Conservation (phyloP, 164 flowering plant species). For the Amborella trichopoda region DNA sequence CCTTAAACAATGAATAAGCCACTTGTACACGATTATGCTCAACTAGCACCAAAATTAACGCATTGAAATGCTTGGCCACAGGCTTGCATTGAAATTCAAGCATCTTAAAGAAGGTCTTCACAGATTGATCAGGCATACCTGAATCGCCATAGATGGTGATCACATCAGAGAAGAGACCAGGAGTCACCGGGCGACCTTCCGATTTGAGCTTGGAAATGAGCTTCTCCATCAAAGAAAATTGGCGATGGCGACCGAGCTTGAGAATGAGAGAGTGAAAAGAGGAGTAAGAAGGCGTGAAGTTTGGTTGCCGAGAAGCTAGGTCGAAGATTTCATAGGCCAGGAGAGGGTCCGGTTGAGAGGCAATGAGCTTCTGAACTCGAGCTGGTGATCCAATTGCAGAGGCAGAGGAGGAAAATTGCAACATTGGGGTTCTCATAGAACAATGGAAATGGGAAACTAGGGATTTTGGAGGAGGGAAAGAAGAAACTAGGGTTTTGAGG, state of each 20-base stretch:
- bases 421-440: too few relatives aligned
- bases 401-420: not conserved
- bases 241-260: conserved; percentile 57
- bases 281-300: conserved; percentile 58
- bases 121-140: conserved; percentile 42
- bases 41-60: conserved; percentile 40
- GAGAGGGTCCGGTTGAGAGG: conserved; percentile 74
- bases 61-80: conserved; percentile 44
- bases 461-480: too few relatives aligned
- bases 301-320: conserved; percentile 54
- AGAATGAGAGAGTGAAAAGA: conserved; percentile 54
- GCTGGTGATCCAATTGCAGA: conserved; percentile 29
- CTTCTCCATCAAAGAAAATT: conserved; percentile 45
- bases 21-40: conserved; percentile 26
- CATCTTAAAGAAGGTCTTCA: conserved; percentile 45
- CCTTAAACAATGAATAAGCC: conserved; percentile 55
- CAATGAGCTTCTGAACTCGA: conserved; percentile 59
- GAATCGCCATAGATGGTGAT: conserved; percentile 53
- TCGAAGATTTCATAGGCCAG: conserved; percentile 89
- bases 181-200: conserved; percentile 21
- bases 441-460: too few relatives aligned
- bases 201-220: conserved; percentile 22
- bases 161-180: conserved; percentile 40
- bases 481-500: too few relatives aligned
- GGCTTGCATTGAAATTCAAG: conserved; percentile 50